Evolutionary conservation across 139 green algal genomes (phyloP), one percentile per base, ranked within the genome.

Genomic region (Coccomyxa sp.): DNA sequence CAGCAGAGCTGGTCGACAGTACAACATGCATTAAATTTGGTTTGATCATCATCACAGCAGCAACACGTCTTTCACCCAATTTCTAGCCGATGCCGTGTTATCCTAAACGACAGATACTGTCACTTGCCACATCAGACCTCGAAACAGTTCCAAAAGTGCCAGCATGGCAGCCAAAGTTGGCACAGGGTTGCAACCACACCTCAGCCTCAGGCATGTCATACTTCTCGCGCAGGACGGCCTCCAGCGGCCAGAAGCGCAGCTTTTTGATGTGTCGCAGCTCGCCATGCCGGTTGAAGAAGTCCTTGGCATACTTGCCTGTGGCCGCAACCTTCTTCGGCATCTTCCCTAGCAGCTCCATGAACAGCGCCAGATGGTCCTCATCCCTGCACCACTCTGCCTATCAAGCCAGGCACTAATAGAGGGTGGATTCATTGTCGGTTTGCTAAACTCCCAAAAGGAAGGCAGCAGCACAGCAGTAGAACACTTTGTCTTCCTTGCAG

Each of bases 311-410:
- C 81, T 95, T 94, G 67, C 97, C 97, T 12, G 79, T 84, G 45
- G 91, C 83, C 66, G 86, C 90, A 59, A 98, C 85, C 83, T 92
- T 86, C 57, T 88, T 90, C 1, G 97, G 96, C 84, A 98, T 94
- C 25, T 83, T 81, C 0, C 96, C 95, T 83, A 99, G 90, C 80
- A 98, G 91, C 92, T 99, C 97, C 27, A 98, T 96, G 89, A 99
- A 96, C 81, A 99, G 93, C 58, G 97, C 97, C 28, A 99, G 87
- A 87, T 99, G 97, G 88, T 99, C 97, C 87, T 99, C 97, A 85
- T 99, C 97, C 66, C 97, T 92, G 75, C 87, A 85, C 38, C 38
- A 51, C 38, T 51, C 38, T 51, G 38, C 38, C 38, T 51, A 3
- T 51, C 77, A 51, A 51, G 25, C 75, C n/a, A 30, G 67, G 7